Evolutionary conservation across 2,329 filamentous ascomycete genomes (phyloP), one percentile per base, ranked within the genome.

Genomic region (Phaeomoniella chlamydospora): DNA sequence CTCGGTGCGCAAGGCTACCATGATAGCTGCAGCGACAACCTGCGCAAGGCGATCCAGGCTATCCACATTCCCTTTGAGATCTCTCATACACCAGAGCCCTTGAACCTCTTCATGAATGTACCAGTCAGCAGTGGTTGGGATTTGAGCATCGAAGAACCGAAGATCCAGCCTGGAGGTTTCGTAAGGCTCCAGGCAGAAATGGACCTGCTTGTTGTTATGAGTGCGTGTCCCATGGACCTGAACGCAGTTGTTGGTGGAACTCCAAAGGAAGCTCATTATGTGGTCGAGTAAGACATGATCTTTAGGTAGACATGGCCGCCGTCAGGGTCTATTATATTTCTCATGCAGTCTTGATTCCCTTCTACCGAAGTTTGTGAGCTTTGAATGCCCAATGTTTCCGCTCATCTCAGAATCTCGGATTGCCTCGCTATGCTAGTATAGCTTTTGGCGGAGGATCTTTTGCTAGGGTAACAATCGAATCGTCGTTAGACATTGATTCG

Each of bases 71-170:
- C 40, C 11, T 42, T 52, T 31, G 33, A 38, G 13, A 48, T 51
- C 12, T 41, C 49, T 11, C 48, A 48, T 48, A 49, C 56, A 3
- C 59, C 59, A 2, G 57, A 59, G 36, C 59, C 60, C 12, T 47
- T 64, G 19, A 62, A 64, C 40, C 42, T 62, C 13, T 64, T 61
- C 43, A 64, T 64, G 60, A 64, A 63, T 40, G 51, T 62, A 3
- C 48, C 54, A 13, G 51, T 60, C n/a, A 30, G 31, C 2, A 29
- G 33, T 2, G 41, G 41, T 33, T 55, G 55, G 1, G 44, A 41
- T 2, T 39, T 62, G 3, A 46, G 49, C 19, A 56, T 59, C 36
- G 39, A 46, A 13, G 31, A 44, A 6, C 58, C 59, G 0, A 51
- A 48, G 3, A 56, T 54, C 37, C 41, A 54, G 14, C 46, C 51